Evolutionary conservation across 1,139 yeast genomes (phyloP).

Genomic region (Eremothecium cymbalariae): DNA sequence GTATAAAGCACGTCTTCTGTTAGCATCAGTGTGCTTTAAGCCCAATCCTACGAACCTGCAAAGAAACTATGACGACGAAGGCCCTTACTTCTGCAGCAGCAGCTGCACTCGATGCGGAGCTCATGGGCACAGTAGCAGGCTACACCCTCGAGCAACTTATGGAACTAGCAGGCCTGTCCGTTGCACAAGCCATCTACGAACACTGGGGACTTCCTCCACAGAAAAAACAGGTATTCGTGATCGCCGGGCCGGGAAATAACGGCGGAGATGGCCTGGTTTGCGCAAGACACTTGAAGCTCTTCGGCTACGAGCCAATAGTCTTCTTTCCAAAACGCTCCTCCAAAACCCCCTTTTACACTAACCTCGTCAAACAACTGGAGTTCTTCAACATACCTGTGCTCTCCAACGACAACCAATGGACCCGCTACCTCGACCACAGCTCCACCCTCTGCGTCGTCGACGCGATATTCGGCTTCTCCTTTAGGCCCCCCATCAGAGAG

Average conservation of each 20-base stretch:
- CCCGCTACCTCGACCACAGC: conserved; percentile 20
- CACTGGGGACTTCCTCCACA: conserved; percentile 4
- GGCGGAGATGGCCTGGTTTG: conserved; percentile 97
- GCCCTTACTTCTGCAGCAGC: conserved; percentile 59
- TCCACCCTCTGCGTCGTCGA: conserved; percentile 47
- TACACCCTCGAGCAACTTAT: conserved; percentile 88
- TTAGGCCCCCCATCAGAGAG: conserved; percentile 76
- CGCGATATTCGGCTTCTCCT: conserved; percentile 87
- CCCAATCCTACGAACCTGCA: not conserved
- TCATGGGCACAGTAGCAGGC: conserved; percentile 73
- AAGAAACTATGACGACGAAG: conserved; percentile 12
- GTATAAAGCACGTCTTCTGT: too few relatives aligned
- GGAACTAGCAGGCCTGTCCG: conserved; percentile 95
- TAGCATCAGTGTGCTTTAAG: too few relatives aligned
- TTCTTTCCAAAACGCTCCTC: conserved; percentile 56
- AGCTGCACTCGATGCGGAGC: conserved; percentile 69
- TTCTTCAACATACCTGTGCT: conserved; percentile 28
- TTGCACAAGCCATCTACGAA: conserved; percentile 64
- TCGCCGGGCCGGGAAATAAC: conserved; percentile 94
- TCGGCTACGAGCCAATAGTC: conserved; percentile 70
- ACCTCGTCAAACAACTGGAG: conserved; percentile 33
- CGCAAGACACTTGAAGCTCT: conserved; percentile 75
- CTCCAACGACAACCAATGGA: conserved; percentile 22
- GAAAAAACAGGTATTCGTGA: conserved; percentile 42
- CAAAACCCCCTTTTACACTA: conserved; percentile 35